A percentile compares a stretch with the other conserved stretches of the same genome.
These are phyloP conservation scores for Trypethelium eluteriae DNA, from an alignment of 495 filamentous ascomycete genomes.

Conservation along the genomic window DNA sequence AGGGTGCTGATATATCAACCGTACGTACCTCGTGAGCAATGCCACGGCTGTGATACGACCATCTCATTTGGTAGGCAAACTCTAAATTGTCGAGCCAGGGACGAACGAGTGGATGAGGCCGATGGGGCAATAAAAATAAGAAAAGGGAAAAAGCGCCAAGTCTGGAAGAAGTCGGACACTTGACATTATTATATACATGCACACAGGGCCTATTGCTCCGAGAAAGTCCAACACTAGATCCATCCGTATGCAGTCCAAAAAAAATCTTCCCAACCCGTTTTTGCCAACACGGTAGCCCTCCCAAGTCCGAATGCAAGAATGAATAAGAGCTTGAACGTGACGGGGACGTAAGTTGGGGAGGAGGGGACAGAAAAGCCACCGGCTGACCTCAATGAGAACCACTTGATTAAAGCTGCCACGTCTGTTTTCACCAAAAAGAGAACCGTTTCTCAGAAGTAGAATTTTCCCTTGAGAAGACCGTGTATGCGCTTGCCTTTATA, in stretches of 20 bases:
- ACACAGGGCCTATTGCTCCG: neutral
- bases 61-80: neutral
- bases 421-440: neutral
- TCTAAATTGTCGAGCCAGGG: neutral
- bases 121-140: neutral
- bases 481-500: neutral
- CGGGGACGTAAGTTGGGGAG: too few species aligned
- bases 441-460: neutral
- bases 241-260: neutral
- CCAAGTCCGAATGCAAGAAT: slow-evolving; percentile 1
- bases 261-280: neutral
- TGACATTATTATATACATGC: slow-evolving; percentile 12
- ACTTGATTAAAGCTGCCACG: neutral
- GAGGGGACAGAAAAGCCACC: neutral
- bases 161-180: neutral
- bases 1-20: neutral
- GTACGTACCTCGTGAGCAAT: neutral
- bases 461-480: neutral
- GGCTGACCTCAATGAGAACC: neutral
- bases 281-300: neutral
- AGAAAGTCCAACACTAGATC: neutral
- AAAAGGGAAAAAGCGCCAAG: neutral
- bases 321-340: neutral
- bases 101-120: neutral
- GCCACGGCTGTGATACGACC: neutral